Conservation (phyloP, 2,329 filamentous ascomycete genomes). For the Neospermospora avenae region DNA sequence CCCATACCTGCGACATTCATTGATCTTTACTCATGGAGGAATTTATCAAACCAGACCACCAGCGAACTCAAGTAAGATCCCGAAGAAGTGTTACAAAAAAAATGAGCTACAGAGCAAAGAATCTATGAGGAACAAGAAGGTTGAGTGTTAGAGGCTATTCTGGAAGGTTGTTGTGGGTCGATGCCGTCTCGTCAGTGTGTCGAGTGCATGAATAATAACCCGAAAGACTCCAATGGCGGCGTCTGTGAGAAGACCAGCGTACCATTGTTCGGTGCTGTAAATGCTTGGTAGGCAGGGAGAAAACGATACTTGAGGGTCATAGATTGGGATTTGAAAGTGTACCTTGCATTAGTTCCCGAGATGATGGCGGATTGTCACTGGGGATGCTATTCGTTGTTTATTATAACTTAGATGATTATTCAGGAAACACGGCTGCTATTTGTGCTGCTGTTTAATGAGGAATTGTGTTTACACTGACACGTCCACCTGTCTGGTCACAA, state of each 20-base stretch:
- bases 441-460: neutral
- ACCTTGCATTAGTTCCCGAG: slow-evolving; percentile 3
- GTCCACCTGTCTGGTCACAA: too few relatives aligned
- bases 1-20: slow-evolving; percentile 5
- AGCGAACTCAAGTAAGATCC: neutral
- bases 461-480: neutral
- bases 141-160: neutral
- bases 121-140: neutral
- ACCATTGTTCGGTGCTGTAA: neutral
- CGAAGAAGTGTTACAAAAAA: neutral
- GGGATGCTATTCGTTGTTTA: neutral
- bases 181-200: neutral
- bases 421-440: neutral
- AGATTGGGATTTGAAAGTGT: neutral
- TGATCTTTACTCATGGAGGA: neutral
- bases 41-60: neutral
- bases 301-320: neutral
- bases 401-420: neutral
- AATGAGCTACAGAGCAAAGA: neutral
- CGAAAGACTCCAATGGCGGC: neutral
- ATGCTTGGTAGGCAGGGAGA: neutral
- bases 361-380: neutral
- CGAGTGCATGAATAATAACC: slow-evolving; percentile 9
- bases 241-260: neutral
- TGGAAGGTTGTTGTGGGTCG: neutral